Conservation (phyloP, 257 asterid genomes). For the Salvia miltiorrhiza region DNA sequence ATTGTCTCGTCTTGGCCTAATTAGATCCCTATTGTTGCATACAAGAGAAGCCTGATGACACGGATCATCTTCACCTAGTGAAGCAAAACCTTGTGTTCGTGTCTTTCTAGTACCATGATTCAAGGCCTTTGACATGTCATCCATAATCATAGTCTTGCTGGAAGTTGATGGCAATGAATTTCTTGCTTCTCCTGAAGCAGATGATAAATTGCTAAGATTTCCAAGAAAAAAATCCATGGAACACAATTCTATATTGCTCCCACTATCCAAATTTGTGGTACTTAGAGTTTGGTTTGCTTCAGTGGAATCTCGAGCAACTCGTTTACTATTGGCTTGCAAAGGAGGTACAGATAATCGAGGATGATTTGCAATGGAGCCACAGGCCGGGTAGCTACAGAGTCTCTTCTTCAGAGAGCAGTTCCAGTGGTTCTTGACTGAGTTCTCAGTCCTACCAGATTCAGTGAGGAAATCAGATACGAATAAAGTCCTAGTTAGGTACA, state of each 20-base stretch:
- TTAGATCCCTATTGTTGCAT: neutral
- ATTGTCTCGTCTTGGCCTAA: neutral
- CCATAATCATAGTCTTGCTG: neutral
- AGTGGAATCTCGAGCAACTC: neutral
- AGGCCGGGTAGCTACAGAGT: neutral
- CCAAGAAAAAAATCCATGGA: conserved; percentile 17
- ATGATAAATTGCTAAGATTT: neutral
- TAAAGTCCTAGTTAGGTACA: neutral
- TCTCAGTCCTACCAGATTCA: conserved; percentile 41
- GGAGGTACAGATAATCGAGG: conserved; percentile 3
- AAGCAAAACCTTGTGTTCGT: neutral
- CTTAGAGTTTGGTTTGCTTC: conserved; percentile 6
- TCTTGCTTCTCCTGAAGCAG: no score
- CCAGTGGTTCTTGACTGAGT: conserved; percentile 62
- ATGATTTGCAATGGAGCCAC: neutral
- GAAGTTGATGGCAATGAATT: neutral
- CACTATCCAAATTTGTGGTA: neutral
- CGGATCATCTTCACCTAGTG: neutral
- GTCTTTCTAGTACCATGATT: neutral
- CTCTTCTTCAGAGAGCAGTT: conserved; percentile 53
- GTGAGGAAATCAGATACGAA: neutral
- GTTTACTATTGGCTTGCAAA: neutral
- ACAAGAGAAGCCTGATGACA: neutral
- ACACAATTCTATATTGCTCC: neutral
- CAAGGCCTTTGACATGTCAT: neutral